phyloP scores from a whole-genome alignment of 2,329 filamentous ascomycete genomes.

The Verticillium zaregamsianum region DNA sequence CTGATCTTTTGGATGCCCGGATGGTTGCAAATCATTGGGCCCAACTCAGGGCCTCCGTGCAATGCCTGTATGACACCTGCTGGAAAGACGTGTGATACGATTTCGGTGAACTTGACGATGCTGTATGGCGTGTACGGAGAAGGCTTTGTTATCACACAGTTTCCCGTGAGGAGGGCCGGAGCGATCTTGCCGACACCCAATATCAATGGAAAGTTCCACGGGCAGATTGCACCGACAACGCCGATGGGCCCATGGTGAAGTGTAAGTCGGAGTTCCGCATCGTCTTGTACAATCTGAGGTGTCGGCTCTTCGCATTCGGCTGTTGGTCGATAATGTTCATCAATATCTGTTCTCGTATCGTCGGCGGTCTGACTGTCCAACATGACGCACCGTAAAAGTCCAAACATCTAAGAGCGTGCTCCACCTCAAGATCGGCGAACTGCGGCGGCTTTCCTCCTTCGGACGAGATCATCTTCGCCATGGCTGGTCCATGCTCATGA shows the following conservation, averaged over 20 bases:
- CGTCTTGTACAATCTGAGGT: constrained; percentile 1
- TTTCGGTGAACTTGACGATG: constrained; percentile 47
- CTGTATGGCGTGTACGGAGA: constrained; percentile 52
- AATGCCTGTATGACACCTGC: constrained; percentile 53
- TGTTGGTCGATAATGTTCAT: not conserved
- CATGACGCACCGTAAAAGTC: not conserved
- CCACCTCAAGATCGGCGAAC: not conserved
- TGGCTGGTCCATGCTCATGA: not conserved
- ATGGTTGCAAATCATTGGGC: constrained; percentile 50
- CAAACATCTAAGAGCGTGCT: not conserved
- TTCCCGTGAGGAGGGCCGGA: constrained; percentile 53
- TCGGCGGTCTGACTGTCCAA: not conserved
- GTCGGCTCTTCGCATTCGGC: not conserved
- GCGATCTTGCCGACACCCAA: constrained; percentile 50
- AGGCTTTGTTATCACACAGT: constrained; percentile 52
- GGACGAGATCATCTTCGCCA: not conserved
- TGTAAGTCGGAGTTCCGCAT: not conserved
- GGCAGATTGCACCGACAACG: constrained; percentile 39
- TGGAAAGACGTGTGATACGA: constrained; percentile 44
- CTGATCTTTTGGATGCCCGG: constrained; percentile 51
- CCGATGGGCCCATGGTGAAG: constrained; percentile 26
- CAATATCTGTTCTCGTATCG: not conserved
- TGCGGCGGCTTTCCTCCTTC: not conserved
- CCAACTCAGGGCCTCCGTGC: constrained; percentile 50
- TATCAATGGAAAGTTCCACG: constrained; percentile 55